Conservation (phyloP, 192 early-diverging fungal genomes). For the Backusella luteola region DNA sequence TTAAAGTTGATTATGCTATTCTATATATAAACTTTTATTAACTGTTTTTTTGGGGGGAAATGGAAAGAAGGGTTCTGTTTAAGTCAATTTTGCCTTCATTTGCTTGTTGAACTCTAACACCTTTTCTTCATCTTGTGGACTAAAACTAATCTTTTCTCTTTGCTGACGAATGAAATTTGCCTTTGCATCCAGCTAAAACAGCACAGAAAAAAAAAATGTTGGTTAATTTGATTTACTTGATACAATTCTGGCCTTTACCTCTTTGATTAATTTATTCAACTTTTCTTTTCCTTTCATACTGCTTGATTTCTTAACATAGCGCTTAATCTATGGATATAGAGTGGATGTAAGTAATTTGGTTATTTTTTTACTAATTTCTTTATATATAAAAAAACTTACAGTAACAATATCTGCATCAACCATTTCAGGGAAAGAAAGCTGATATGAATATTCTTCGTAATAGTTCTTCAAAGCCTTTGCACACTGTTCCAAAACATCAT, state of each 20-base stretch:
- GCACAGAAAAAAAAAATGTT: background rate
- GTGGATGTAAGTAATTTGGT: background rate
- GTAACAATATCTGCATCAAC: slow-evolving; percentile 82
- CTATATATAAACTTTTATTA: background rate
- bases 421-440: slow-evolving; percentile 95
- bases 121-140: slow-evolving; percentile 1
- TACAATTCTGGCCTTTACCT: slow-evolving; percentile 41
- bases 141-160: slow-evolving; percentile 64
- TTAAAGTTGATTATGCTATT: background rate
- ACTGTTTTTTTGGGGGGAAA: background rate
- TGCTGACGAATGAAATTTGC: slow-evolving; percentile 69
- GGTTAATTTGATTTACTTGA: background rate
- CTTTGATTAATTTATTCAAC: slow-evolving; percentile 80
- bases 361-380: background rate
- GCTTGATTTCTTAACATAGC: slow-evolving; percentile 79
- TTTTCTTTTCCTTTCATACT: slow-evolving; percentile 80
- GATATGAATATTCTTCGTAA: slow-evolving; percentile 66
- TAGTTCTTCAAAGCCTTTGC: slow-evolving; percentile 73
- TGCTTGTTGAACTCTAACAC: background rate
- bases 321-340: slow-evolving; percentile 55
- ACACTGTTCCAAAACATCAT: slow-evolving; percentile 81
- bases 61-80: background rate
- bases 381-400: slow-evolving; percentile 30
- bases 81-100: slow-evolving; percentile 6
- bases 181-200: slow-evolving; percentile 71